A percentile compares a stretch with the other conserved stretches of the same genome.
phyloP scores from a whole-genome alignment of 352 stramenopile genomes.

The Globisporangium ultimum region DNA sequence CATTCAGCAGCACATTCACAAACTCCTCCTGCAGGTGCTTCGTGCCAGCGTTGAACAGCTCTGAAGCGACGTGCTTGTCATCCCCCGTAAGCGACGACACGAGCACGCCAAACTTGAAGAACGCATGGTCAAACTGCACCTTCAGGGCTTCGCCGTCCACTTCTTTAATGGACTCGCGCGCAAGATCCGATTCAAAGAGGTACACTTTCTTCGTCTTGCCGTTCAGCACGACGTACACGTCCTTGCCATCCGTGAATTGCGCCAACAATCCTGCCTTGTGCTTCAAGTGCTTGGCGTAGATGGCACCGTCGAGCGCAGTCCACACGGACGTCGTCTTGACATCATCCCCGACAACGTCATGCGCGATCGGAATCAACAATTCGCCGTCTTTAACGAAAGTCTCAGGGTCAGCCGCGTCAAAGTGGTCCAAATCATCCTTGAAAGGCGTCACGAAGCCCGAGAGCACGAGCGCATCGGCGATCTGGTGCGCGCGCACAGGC shows the following conservation, averaged over 20 bases:
- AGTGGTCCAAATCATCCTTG: too few relatives aligned
- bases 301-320: constrained; percentile 2
- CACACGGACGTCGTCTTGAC: constrained; percentile 3
- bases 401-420: too few relatives aligned
- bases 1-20: not conserved
- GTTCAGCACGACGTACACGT: constrained; percentile 9
- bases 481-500: too few relatives aligned
- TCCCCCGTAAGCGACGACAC: not conserved
- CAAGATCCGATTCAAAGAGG: constrained; percentile 7
- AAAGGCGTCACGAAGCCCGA: too few relatives aligned
- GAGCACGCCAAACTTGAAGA: constrained; percentile 5
- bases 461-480: too few relatives aligned
- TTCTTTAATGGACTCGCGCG: not conserved
- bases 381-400: too few relatives aligned
- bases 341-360: too few relatives aligned
- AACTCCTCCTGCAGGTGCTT: constrained; percentile 2
- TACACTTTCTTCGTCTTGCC: constrained; percentile 1
- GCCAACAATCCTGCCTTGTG: constrained; percentile 1
- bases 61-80: not conserved
- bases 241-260: constrained; percentile 1
- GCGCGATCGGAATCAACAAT: too few relatives aligned
- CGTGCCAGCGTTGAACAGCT: constrained; percentile 2
- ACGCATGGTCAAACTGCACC: not conserved
- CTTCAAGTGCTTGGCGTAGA: constrained; percentile 6
- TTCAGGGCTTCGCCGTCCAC: not conserved